Evolutionary conservation across 2,329 filamentous ascomycete genomes (phyloP), one percentile per base, ranked within the genome.

Genomic region (Cordyceps militaris): DNA sequence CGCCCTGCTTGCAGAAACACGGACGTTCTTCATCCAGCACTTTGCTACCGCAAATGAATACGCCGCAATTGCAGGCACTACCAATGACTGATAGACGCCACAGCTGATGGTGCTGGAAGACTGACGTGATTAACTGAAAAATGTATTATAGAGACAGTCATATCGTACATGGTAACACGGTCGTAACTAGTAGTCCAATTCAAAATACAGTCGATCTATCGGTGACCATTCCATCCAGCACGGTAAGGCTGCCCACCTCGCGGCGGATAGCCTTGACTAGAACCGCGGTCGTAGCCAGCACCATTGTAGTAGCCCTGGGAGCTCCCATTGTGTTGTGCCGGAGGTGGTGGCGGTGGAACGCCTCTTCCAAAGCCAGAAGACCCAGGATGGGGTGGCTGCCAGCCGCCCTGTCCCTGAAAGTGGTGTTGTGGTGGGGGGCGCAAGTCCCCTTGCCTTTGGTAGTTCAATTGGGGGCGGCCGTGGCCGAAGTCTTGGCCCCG

Each of bases 301-400:
- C 36, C 28, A 34, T 43, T 34, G 30, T 32, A 11, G 28, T n/a
- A 54, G 38, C 43, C 21, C 16, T 42, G 56, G 21, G 56, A 23
- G 13, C 28, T 13, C 56, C 48, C 47, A 21, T 42, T 42, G 24
- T 44, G 36, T 30, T 51, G 4, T n/a, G 40, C 13, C 21, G 70
- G 68, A 3, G 76, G 75, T n/a, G 76, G 76, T 23, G 77, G 77
- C 3, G 77, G 78, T 13, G 74, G 76, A 16, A 71, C 64, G 16
- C 74, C 74, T 24, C 68, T 65, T 3, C 72, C 74, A 61, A 79
- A 79, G 1, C 72, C 72, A 16, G 71, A 67, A 47, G 70, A 66
- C 6, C 76, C 76, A 36, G 76, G 77, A 14, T 76, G 74, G 7
- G 77, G 76, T 10, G 76, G 76, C 19, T 71, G 67, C 72, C 74